phyloP scores from a whole-genome alignment of 495 filamentous ascomycete species.

The Aspergillus leporis region DNA sequence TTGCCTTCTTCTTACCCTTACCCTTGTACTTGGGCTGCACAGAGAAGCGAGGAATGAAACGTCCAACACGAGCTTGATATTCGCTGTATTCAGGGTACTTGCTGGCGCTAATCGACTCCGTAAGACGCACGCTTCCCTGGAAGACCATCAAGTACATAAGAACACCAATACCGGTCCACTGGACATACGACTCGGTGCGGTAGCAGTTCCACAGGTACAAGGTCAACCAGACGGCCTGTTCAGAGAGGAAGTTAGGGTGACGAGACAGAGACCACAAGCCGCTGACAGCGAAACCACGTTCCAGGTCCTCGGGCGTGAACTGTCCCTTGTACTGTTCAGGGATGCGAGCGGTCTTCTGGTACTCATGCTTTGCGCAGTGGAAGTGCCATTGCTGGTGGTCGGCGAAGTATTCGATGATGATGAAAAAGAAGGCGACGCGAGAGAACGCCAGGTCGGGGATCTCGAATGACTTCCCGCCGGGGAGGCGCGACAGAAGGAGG shows the following conservation, averaged over 20 bases:
- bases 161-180: slow-evolving; percentile 77
- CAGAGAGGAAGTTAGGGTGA: slow-evolving; percentile 92
- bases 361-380: slow-evolving; percentile 76
- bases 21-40: slow-evolving; percentile 39
- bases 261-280: slow-evolving; percentile 85
- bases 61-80: slow-evolving; percentile 81
- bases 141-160: slow-evolving; percentile 75
- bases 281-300: slow-evolving; percentile 84
- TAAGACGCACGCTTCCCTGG: slow-evolving; percentile 83
- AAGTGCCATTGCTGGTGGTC: slow-evolving; percentile 95
- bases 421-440: slow-evolving; percentile 63
- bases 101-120: slow-evolving; percentile 71
- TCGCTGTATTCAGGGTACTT: slow-evolving; percentile 90
- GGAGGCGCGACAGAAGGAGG: slow-evolving; percentile 55
- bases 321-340: slow-evolving; percentile 47
- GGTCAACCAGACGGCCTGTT: slow-evolving; percentile 87
- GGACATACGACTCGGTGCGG: slow-evolving; percentile 65
- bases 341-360: slow-evolving; percentile 70
- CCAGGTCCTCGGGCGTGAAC: slow-evolving; percentile 69
- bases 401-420: slow-evolving; percentile 76
- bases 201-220: slow-evolving; percentile 86
- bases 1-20: slow-evolving; percentile 27
- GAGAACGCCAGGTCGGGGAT: slow-evolving; percentile 68
- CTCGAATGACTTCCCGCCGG: slow-evolving; percentile 42
- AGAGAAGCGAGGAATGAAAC: slow-evolving; percentile 70